Conservation (phyloP, 495 filamentous ascomycete species). For the Penicillium cosmopolitanum region DNA sequence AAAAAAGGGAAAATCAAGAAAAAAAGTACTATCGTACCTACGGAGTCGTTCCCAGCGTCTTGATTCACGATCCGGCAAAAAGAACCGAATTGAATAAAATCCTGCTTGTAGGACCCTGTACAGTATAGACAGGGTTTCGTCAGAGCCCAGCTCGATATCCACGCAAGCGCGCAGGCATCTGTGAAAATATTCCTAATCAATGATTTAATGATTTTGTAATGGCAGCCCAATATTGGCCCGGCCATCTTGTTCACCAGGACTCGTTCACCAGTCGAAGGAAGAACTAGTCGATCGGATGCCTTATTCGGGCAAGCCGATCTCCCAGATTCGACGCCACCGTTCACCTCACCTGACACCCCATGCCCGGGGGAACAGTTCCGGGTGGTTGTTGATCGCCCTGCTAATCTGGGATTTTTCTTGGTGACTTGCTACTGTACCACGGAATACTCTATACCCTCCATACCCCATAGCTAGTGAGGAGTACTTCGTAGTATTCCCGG, state of each 20-base stretch:
- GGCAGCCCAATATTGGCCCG: background rate
- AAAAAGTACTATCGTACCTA: background rate
- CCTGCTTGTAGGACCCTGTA: background rate
- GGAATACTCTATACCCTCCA: background rate
- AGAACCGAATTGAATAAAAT: background rate
- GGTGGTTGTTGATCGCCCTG: background rate
- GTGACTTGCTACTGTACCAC: background rate
- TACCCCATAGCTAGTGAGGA: background rate
- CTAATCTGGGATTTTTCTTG: background rate
- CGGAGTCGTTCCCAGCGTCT: background rate
- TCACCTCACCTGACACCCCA: conserved; percentile 13
- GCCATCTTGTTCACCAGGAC: background rate
- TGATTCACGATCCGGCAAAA: background rate
- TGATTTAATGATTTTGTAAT: conserved; percentile 1
- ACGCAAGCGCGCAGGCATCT: background rate
- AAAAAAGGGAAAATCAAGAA: background rate
- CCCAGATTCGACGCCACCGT: conserved; percentile 4
- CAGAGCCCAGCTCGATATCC: background rate
- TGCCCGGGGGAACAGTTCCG: conserved; percentile 7
- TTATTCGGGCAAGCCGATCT: conserved; percentile 29
- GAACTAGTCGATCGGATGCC: conserved; percentile 26
- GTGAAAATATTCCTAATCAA: background rate
- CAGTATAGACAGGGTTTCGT: no score
- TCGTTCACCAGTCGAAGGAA: background rate
- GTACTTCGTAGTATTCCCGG: background rate